phyloP scores from a whole-genome alignment of 345 rosid genomes.

The Diplotaxis tenuifolia region DNA sequence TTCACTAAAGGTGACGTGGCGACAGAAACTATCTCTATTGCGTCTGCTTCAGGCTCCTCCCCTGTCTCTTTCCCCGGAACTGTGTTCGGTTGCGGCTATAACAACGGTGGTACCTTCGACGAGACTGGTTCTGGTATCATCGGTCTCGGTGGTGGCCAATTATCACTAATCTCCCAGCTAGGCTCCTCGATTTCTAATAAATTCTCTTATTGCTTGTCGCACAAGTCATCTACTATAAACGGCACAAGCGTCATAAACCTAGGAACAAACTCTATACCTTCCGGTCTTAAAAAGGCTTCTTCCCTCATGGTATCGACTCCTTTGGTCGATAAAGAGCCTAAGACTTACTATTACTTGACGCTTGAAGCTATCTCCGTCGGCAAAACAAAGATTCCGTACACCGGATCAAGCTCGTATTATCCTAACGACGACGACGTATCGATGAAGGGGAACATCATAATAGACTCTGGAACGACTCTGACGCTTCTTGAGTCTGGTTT shows the following conservation, averaged over 20 bases:
- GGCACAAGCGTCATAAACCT: constrained; percentile 51
- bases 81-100: constrained; percentile 53
- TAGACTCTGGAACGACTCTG: constrained; percentile 66
- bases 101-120: constrained; percentile 45
- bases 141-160: constrained; percentile 57
- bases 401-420: constrained; percentile 22
- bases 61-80: constrained; percentile 37
- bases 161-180: constrained; percentile 53
- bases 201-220: constrained; percentile 67
- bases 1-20: constrained; percentile 47
- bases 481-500: constrained; percentile 46
- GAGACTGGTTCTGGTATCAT: constrained; percentile 49
- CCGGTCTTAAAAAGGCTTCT: constrained; percentile 25
- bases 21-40: constrained; percentile 45
- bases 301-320: constrained; percentile 44
- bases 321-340: constrained; percentile 35
- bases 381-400: constrained; percentile 24
- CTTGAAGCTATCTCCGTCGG: constrained; percentile 53
- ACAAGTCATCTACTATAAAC: constrained; percentile 25
- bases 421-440: neutral
- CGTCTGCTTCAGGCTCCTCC: constrained; percentile 40
- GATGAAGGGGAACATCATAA: constrained; percentile 48
- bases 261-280: constrained; percentile 46
- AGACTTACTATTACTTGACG: constrained; percentile 45
- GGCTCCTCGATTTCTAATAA: constrained; percentile 41